Base-by-base conservation (phyloP, 73 alveolate species). In the Paramecium biaurelia region DNA sequence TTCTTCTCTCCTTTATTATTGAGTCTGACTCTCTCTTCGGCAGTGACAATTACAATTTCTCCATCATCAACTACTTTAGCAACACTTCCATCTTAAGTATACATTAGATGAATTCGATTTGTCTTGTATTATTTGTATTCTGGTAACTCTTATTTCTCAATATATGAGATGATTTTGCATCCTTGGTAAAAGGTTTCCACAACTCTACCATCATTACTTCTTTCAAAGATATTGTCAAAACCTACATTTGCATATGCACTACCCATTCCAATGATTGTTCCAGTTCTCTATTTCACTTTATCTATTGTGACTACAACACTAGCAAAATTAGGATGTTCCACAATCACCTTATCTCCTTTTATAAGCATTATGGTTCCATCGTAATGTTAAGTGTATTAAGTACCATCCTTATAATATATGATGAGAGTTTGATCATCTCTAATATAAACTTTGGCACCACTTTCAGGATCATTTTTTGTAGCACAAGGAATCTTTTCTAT, bases 301-400 rank as follows among this genome's bases (percentile, higher is more conserved):
- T 89, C 94, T 7, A 89, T 38, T 70, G 74, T 45, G 1, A 89
- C 92, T 34, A 37, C 53, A 30, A 89, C 94, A 42, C 89, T 70
- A 6, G 94, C 85, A 70, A 89, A 89, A n/a, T 89, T 84, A 41
- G 94, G 92, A 70, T 89, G 94, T 28, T 98, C 98, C 20, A 97
- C 94, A 28, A 94, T 96, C 41, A 97, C 95, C 85, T 94, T 89
- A 53, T 92, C 94, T 58, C 96, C 98, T 43, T 92, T 93, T 2
- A 99, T 98, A 37, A 94, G 86, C 93, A 98, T 98, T 92, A 93
- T 95, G 9, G 99, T 98, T 1, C 99, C 98, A 76, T 98, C 99
- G 28, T 94, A 88, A 93, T 97, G 99, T 89, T 96, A 94, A 4
- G 99, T 95, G 92, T 93, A 97, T 30, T 92, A 58, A 35, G 97